Evolutionary conservation across 306 rosid species (phyloP).

Genomic region (Fagus sylvatica): DNA sequence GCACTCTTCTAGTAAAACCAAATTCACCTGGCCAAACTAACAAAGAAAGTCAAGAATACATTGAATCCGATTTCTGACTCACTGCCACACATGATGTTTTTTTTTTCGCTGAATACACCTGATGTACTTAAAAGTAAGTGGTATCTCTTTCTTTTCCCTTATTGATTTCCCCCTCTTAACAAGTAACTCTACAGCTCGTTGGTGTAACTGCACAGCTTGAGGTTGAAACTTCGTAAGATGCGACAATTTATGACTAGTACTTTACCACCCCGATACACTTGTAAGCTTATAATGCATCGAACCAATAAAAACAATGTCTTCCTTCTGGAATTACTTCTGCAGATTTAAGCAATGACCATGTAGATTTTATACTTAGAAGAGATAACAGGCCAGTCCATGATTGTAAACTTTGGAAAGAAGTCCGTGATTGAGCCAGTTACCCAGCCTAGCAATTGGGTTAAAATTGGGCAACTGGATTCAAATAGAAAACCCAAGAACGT

Average conservation of each 20-base stretch:
- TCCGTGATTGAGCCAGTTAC: background rate
- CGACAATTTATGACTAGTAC: background rate
- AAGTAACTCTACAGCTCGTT: background rate
- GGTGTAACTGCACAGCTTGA: background rate
- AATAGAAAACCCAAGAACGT: no score
- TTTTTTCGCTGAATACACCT: no score
- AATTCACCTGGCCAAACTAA: background rate
- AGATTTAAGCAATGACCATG: background rate
- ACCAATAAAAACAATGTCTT: background rate
- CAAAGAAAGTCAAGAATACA: background rate
- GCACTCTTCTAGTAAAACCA: background rate
- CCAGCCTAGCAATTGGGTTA: background rate
- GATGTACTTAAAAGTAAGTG: background rate
- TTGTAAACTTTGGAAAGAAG: no score
- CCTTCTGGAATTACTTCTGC: background rate
- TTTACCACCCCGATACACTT: background rate
- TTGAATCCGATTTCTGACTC: background rate
- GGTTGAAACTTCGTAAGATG: background rate
- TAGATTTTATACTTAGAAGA: background rate
- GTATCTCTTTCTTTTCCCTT: background rate
- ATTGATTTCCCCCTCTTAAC: background rate
- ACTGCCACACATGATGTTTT: constrained; percentile 10
- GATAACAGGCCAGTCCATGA: no score
- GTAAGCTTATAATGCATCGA: background rate
- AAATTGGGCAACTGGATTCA: background rate